Conservation (phyloP, 1,284 basidiomycete species). For the Apiotrichum sp. region DNA sequence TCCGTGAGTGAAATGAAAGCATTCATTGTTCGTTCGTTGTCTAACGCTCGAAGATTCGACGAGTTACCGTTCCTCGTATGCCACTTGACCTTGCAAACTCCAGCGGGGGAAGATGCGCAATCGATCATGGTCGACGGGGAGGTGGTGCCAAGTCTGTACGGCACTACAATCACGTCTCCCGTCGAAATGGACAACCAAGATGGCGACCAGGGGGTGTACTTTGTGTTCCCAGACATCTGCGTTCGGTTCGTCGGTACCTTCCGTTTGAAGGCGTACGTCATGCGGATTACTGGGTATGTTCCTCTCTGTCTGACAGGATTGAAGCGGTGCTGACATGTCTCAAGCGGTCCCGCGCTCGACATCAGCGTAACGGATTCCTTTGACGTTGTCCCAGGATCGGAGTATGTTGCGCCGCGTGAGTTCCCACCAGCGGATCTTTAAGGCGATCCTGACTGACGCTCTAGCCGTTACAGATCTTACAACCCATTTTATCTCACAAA, state of each 20-base stretch:
- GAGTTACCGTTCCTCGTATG: conserved; percentile 78
- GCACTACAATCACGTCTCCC: conserved; percentile 72
- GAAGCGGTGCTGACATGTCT: not conserved
- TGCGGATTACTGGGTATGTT: conserved; percentile 70
- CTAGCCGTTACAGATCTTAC: conserved; percentile 35
- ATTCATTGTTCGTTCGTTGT: too few species aligned
- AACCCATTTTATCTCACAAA: conserved; percentile 35
- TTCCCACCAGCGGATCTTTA: conserved; percentile 13
- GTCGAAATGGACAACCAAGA: conserved; percentile 69
- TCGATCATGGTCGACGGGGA: conserved; percentile 19
- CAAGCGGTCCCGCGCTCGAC: conserved; percentile 50
- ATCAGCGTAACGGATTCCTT: conserved; percentile 64
- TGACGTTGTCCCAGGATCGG: conserved; percentile 62
- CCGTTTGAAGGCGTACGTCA: conserved; percentile 64
- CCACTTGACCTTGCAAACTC: conserved; percentile 58
- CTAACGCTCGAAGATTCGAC: conserved; percentile 52
- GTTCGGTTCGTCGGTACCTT: conserved; percentile 69
- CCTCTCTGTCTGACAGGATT: not conserved
- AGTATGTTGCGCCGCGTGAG: conserved; percentile 74
- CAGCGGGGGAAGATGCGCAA: conserved; percentile 31
- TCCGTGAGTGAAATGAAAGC: conserved; percentile 40
- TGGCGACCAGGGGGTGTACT: conserved; percentile 70
- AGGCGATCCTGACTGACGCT: not conserved
- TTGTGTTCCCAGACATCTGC: conserved; percentile 83
- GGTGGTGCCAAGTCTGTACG: conserved; percentile 58